These are phyloP conservation scores for Rhinocladiella mackenziei DNA, from an alignment of 2,329 filamentous ascomycete species.

Conservation along the genomic window DNA sequence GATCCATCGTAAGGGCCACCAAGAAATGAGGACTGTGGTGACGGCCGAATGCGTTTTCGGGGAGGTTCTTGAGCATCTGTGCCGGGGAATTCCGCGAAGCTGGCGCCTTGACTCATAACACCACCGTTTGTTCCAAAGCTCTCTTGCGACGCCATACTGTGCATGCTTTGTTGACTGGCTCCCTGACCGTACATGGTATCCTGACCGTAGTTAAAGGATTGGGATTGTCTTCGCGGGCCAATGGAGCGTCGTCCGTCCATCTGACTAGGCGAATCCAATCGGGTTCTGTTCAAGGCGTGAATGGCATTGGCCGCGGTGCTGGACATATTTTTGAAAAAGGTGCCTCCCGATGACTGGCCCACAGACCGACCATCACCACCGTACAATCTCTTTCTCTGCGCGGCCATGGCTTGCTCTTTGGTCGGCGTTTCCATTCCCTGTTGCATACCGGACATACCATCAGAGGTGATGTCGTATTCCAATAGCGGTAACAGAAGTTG, in stretches of 20 bases:
- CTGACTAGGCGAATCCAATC: constrained; percentile 78
- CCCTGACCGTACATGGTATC: constrained; percentile 59
- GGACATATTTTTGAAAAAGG: constrained; percentile 97
- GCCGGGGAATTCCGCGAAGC: constrained; percentile 27
- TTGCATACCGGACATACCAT: constrained; percentile 58
- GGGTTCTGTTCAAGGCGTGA: constrained; percentile 92
- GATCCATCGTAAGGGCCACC: constrained; percentile 34
- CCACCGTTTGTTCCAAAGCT: constrained; percentile 55
- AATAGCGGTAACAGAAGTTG: constrained; percentile 47
- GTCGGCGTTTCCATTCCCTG: constrained; percentile 88
- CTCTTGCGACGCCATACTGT: constrained; percentile 68
- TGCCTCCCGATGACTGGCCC: constrained; percentile 64
- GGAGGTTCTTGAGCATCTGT: constrained; percentile 29
- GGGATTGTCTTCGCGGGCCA: constrained; percentile 65
- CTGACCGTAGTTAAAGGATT: constrained; percentile 59
- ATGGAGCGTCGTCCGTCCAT: constrained; percentile 63
- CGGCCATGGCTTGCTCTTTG: constrained; percentile 98
- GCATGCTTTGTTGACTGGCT: constrained; percentile 76
- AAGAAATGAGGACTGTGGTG: constrained; percentile 40
- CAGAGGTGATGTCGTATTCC: constrained; percentile 48
- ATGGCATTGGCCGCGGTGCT: constrained; percentile 88
- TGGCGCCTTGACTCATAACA: constrained; percentile 56
- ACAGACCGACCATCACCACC: constrained; percentile 68
- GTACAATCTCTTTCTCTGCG: constrained; percentile 87
- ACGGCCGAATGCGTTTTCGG: constrained; percentile 30